Evolutionary conservation across 2,329 filamentous ascomycete genomes (phyloP).

Genomic region (Nemania sp.): DNA sequence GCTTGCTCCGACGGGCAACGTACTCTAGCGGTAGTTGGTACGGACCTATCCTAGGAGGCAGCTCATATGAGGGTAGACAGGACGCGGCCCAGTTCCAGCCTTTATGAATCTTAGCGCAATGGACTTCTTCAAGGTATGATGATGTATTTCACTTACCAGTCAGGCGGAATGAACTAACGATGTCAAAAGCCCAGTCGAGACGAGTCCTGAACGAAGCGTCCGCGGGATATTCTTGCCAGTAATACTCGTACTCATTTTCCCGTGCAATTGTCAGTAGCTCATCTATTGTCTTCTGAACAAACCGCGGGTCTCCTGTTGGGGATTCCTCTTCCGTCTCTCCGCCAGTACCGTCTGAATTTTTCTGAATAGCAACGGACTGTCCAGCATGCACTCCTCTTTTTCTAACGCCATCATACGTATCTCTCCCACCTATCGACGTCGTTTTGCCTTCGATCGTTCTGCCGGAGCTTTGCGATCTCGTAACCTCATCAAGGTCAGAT

Average conservation of each 20-base stretch:
- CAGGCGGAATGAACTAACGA: conserved; percentile 58
- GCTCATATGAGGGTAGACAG: conserved; percentile 47
- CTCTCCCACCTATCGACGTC: conserved; percentile 3
- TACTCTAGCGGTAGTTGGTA: conserved; percentile 43
- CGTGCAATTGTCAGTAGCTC: conserved; percentile 22
- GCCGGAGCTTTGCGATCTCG: no score
- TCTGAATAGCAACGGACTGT: neutral
- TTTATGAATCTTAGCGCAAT: conserved; percentile 30
- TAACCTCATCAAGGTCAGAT: no score
- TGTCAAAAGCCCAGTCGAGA: conserved; percentile 59
- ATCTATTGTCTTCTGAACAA: conserved; percentile 1
- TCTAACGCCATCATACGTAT: conserved; percentile 5
- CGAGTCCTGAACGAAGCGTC: conserved; percentile 52
- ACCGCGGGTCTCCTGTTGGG: neutral
- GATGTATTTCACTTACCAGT: conserved; percentile 46
- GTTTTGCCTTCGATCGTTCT: neutral
- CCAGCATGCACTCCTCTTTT: conserved; percentile 8
- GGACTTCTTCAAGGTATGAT: neutral
- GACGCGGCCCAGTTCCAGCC: conserved; percentile 62
- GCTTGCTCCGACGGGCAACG: conserved; percentile 46
- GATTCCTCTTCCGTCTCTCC: neutral
- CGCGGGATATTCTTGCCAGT: conserved; percentile 63
- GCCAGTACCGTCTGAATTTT: neutral
- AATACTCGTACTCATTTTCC: conserved; percentile 50
- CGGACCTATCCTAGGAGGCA: conserved; percentile 44